Conservation (phyloP, 2,329 filamentous ascomycete genomes). For the Phialophora macrospora region DNA sequence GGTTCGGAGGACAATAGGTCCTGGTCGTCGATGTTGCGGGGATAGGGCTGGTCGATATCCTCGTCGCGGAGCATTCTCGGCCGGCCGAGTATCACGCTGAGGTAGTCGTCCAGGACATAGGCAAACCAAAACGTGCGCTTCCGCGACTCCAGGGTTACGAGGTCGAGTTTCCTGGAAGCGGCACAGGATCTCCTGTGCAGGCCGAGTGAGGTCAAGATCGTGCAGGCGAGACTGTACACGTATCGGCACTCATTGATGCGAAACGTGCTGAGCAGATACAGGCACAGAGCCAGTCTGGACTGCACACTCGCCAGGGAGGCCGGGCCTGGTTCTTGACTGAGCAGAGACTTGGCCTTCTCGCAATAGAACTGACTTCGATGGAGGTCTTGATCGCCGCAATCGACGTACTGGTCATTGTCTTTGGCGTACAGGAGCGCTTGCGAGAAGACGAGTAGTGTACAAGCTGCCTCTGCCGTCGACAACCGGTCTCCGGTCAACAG, state of each 20-base stretch:
- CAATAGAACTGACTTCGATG: conserved; percentile 31
- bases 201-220: conserved; percentile 51
- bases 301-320: conserved; percentile 59
- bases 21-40: conserved; percentile 61
- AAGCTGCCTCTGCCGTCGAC: conserved; percentile 42
- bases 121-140: conserved; percentile 67
- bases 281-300: conserved; percentile 58
- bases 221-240: conserved; percentile 55
- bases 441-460: conserved; percentile 45
- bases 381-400: conserved; percentile 30
- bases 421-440: conserved; percentile 34
- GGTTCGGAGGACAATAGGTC: conserved; percentile 57
- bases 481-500: conserved; percentile 43
- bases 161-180: conserved; percentile 41
- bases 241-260: conserved; percentile 63
- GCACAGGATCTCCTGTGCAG: conserved; percentile 45
- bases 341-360: conserved; percentile 34
- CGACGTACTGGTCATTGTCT: conserved; percentile 24
- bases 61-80: conserved; percentile 66
- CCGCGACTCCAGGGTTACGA: conserved; percentile 56
- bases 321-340: conserved; percentile 52
- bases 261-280: conserved; percentile 60
- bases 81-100: conserved; percentile 66
- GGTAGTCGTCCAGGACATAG: conserved; percentile 67
- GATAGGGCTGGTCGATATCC: conserved; percentile 67